phyloP scores from a whole-genome alignment of 352 stramenopile genomes.

The Phytophthora sansomeana region DNA sequence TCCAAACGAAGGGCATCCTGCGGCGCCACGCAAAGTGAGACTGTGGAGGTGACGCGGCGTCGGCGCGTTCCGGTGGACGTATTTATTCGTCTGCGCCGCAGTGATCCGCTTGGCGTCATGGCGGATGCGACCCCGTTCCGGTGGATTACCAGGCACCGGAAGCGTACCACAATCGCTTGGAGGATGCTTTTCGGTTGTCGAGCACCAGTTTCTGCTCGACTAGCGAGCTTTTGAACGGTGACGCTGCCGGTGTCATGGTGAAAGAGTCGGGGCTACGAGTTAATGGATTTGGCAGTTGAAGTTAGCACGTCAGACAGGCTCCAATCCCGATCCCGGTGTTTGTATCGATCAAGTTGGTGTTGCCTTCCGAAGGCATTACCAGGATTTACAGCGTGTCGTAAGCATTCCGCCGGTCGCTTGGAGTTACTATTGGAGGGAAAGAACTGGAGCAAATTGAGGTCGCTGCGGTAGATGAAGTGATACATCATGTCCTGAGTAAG shows the following conservation, averaged over 20 bases:
- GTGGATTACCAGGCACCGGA: constrained; percentile 33
- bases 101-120: constrained; percentile 23
- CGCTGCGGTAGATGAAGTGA: no score
- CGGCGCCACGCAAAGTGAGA: background rate
- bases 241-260: constrained; percentile 6
- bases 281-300: constrained; percentile 9
- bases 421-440: no score
- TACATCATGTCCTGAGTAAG: no score
- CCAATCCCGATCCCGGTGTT: no score
- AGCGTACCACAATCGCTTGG: constrained; percentile 35
- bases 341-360: no score
- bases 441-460: no score
- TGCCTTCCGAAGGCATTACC: no score
- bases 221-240: no score
- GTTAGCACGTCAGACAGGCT: constrained; percentile 18
- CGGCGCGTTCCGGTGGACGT: constrained; percentile 1
- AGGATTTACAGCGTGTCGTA: constrained; percentile 8
- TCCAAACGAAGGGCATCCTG: constrained; percentile 1
- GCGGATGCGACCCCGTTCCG: background rate
- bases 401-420: constrained; percentile 1
- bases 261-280: constrained; percentile 14
- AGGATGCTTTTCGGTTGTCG: constrained; percentile 5
- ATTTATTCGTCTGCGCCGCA: constrained; percentile 2
- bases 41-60: constrained; percentile 12
- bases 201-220: constrained; percentile 7